phyloP scores from a whole-genome alignment of 2,329 filamentous ascomycete species.

The Fusarium annulatum region DNA sequence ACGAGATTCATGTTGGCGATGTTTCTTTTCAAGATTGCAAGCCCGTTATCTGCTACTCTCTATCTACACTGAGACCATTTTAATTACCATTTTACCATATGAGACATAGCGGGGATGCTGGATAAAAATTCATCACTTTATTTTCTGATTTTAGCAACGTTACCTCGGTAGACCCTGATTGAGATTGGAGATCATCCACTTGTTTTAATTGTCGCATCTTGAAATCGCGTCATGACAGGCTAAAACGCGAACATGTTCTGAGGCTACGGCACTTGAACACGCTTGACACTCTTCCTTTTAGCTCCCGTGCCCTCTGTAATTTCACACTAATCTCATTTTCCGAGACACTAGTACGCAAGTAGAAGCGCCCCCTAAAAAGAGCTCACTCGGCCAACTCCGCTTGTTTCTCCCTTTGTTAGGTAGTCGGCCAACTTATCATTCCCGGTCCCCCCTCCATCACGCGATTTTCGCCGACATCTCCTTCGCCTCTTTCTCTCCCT shows the following conservation, averaged over 20 bases:
- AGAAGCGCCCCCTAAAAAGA: background rate
- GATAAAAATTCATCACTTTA: background rate
- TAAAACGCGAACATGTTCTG: background rate
- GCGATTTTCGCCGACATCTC: slow-evolving; percentile 32
- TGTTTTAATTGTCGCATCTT: background rate
- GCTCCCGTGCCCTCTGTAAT: slow-evolving; percentile 1
- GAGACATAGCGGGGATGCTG: background rate
- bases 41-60: background rate
- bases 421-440: slow-evolving; percentile 38
- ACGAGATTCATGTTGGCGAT: background rate
- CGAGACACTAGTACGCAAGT: slow-evolving; percentile 14
- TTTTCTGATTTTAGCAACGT: background rate
- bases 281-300: background rate
- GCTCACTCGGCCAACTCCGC: slow-evolving; percentile 12
- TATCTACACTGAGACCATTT: background rate
- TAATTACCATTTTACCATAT: background rate
- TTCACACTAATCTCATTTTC: background rate
- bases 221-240: background rate
- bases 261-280: background rate
- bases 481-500: background rate
- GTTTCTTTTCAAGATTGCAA: background rate
- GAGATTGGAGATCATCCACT: slow-evolving; percentile 1
- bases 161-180: slow-evolving; percentile 1
- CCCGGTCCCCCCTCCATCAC: slow-evolving; percentile 4
- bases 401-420: background rate